These are phyloP conservation scores for Diplodia mutila DNA, from an alignment of 2,329 filamentous ascomycete species.

Conservation along the genomic window DNA sequence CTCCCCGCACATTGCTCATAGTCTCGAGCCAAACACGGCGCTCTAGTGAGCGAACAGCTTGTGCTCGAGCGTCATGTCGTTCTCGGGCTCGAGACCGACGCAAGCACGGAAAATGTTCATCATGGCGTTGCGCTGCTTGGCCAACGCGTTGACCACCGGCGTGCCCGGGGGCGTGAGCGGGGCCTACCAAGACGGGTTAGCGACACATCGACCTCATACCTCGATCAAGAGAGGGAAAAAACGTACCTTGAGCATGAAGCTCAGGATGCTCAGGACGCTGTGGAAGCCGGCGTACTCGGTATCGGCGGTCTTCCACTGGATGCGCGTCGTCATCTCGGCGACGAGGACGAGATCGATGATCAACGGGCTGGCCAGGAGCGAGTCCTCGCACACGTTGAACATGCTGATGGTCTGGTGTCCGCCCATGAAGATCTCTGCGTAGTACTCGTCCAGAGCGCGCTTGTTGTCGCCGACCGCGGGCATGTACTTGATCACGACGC, in stretches of 20 bases:
- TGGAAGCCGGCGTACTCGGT: slow-evolving; percentile 91
- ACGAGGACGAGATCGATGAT: slow-evolving; percentile 96
- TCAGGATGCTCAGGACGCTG: slow-evolving; percentile 92
- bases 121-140: slow-evolving; percentile 91
- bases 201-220: neutral
- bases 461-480: slow-evolving; percentile 98
- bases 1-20: neutral
- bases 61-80: slow-evolving; percentile 98
- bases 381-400: slow-evolving; percentile 99
- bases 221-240: neutral
- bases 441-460: slow-evolving; percentile 98
- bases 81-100: slow-evolving; percentile 94
- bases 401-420: slow-evolving; percentile 98
- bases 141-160: slow-evolving; percentile 91
- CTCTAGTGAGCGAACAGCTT: slow-evolving; percentile 71
- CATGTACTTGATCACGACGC: slow-evolving; percentile 99
- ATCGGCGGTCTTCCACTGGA: slow-evolving; percentile 73
- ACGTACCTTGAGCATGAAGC: slow-evolving; percentile 88
- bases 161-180: slow-evolving; percentile 92
- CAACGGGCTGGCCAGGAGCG: slow-evolving; percentile 88
- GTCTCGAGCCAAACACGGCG: neutral
- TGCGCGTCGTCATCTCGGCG: slow-evolving; percentile 97
- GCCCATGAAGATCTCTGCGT: slow-evolving; percentile 95
- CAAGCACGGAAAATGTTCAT: slow-evolving; percentile 99
- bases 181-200: slow-evolving; percentile 59